Conservation (phyloP, 345 rosid genomes). For the Hibiscus syriacus region DNA sequence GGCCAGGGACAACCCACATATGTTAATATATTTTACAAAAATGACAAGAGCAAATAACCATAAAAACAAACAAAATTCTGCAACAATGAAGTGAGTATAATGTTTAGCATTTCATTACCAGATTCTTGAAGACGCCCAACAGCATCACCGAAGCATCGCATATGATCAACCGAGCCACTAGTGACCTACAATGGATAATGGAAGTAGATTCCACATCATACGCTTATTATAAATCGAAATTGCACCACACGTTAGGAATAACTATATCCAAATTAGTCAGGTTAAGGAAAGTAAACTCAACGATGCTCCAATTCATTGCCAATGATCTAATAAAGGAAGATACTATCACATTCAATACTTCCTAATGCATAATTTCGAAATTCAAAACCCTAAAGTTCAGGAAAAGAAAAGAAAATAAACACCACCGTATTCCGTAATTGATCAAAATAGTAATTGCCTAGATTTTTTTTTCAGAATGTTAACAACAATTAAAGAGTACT, state of each 20-base stretch:
- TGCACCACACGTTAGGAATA: background rate
- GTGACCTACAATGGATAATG: conserved; percentile 37
- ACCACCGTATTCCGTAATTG: background rate
- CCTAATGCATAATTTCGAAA: background rate
- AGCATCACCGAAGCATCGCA: conserved; percentile 79
- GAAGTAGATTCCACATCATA: background rate
- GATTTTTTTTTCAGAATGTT: background rate
- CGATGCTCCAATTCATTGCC: background rate
- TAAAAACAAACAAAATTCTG: background rate
- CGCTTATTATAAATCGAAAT: background rate
- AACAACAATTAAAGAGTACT: background rate
- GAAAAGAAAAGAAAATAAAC: background rate
- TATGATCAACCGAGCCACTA: conserved; percentile 63
- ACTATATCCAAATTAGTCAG: background rate
- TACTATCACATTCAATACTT: background rate
- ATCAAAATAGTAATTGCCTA: background rate
- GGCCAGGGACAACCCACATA: background rate
- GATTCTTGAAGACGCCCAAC: conserved; percentile 76
- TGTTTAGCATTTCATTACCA: conserved; percentile 27
- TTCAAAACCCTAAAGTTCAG: background rate
- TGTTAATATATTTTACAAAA: background rate
- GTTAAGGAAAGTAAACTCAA: background rate
- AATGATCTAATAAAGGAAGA: background rate
- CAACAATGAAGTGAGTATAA: background rate
- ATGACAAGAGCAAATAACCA: background rate